phyloP scores from a whole-genome alignment of 2,329 filamentous ascomycete species.

The Xylaria sp. region DNA sequence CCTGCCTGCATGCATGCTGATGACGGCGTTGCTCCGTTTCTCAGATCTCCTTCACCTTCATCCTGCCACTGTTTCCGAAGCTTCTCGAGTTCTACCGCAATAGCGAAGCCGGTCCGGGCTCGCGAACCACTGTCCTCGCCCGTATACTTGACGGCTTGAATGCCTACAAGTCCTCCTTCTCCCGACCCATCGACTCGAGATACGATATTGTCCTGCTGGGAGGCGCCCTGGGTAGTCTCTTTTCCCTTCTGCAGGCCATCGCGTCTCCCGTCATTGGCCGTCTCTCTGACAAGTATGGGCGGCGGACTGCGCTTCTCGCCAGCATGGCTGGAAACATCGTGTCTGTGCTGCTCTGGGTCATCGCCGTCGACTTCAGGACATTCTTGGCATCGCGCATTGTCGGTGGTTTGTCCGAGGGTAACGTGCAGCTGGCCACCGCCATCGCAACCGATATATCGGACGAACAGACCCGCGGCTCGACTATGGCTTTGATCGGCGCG shows the following conservation, averaged over 20 bases:
- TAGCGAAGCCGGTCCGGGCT: conserved; percentile 68
- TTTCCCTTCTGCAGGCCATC: conserved; percentile 88
- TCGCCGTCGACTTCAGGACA: conserved; percentile 92
- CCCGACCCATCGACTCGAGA: conserved; percentile 90
- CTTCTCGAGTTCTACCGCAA: conserved; percentile 96
- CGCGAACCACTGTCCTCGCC: conserved; percentile 71
- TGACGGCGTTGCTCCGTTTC: conserved; percentile 5
- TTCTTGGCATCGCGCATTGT: conserved; percentile 94
- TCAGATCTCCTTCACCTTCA: conserved; percentile 98
- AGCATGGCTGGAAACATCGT: conserved; percentile 94
- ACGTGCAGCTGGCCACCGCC: conserved; percentile 93
- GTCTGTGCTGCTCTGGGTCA: conserved; percentile 93
- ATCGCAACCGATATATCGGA: conserved; percentile 97
- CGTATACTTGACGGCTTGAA: conserved; percentile 85
- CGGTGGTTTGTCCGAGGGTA: conserved; percentile 93
- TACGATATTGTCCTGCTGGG: conserved; percentile 97
- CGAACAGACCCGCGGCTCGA: conserved; percentile 82
- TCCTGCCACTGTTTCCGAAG: conserved; percentile 93
- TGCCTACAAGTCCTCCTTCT: conserved; percentile 92
- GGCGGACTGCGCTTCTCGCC: conserved; percentile 84
- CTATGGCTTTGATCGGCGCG: conserved; percentile 95
- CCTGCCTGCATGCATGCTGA: conserved; percentile 19
- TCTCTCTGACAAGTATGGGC: conserved; percentile 88
- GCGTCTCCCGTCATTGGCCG: conserved; percentile 91
- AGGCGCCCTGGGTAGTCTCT: conserved; percentile 91